Conservation (phyloP, 164 flowering plant species). For the Vitis cinerea region DNA sequence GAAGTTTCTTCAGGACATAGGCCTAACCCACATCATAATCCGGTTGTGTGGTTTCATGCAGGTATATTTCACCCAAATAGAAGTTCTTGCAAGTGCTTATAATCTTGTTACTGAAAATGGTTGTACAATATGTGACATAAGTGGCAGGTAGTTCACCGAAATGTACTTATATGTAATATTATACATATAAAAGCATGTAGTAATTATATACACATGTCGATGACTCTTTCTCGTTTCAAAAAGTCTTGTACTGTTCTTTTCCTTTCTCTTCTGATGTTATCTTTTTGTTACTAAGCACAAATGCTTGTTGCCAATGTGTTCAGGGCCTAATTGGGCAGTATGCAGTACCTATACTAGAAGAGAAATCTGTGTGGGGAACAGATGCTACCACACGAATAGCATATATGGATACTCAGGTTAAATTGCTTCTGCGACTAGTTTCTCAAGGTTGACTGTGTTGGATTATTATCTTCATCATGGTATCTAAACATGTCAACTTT, state of each 20-base stretch:
- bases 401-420: slow-evolving; percentile 99
- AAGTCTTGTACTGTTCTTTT: too few species aligned
- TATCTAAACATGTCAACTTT: slow-evolving; percentile 8
- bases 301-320: slow-evolving; percentile 7
- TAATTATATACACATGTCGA: neutral
- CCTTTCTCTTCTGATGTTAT: too few species aligned
- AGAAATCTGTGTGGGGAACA: slow-evolving; percentile 99
- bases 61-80: slow-evolving; percentile 37
- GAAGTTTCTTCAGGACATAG: slow-evolving; percentile 85
- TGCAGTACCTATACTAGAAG: slow-evolving; percentile 96
- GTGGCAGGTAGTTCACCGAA: too few species aligned
- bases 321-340: slow-evolving; percentile 98
- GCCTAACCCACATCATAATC: slow-evolving; percentile 62
- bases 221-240: neutral
- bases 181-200: too few species aligned
- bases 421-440: neutral
- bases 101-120: too few species aligned
- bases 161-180: too few species aligned
- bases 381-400: slow-evolving; percentile 98
- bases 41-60: slow-evolving; percentile 98
- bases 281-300: neutral
- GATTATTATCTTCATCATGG: neutral
- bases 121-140: too few species aligned
- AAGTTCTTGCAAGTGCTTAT: neutral
- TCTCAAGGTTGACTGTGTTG: neutral